Conservation (phyloP, 2,329 filamentous ascomycete genomes). For the Neofusicoccum parvum region DNA sequence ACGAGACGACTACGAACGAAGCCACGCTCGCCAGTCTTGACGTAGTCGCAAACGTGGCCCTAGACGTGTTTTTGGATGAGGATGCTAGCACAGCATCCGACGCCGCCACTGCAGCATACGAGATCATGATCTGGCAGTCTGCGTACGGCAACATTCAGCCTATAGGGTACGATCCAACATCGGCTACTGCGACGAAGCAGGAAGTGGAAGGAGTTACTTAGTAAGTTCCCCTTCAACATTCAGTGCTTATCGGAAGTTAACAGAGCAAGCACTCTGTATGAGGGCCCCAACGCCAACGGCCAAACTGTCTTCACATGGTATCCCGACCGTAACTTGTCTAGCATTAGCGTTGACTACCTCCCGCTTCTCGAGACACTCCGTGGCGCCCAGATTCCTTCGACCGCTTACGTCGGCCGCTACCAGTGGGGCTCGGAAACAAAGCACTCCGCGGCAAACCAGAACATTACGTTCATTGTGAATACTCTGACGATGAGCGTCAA, state of each 20-base stretch:
- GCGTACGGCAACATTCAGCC: constrained; percentile 21
- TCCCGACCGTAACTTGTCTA: constrained; percentile 5
- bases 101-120: constrained; percentile 10
- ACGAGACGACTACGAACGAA: not conserved
- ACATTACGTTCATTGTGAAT: constrained; percentile 21
- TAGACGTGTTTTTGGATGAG: constrained; percentile 22
- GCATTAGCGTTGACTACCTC: constrained; percentile 15
- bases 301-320: constrained; percentile 22
- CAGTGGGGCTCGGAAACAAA: constrained; percentile 23
- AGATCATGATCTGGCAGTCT: constrained; percentile 23
- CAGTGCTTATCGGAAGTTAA: too few species aligned
- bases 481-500: constrained; percentile 17
- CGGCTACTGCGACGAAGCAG: not conserved
- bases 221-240: not conserved
- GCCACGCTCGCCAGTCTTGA: constrained; percentile 13
- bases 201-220: constrained; percentile 17
- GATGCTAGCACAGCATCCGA: constrained; percentile 13
- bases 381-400: not conserved
- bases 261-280: constrained; percentile 11
- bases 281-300: constrained; percentile 20
- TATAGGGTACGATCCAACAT: constrained; percentile 9
- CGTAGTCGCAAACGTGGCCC: constrained; percentile 19
- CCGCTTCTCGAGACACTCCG: constrained; percentile 20
- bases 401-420: constrained; percentile 20
- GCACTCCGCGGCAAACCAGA: constrained; percentile 11